Percentiles rank a stretch among this genome's conserved stretches.
Evolutionary conservation across 2,329 filamentous ascomycete genomes (phyloP).

Genomic region (Xenoacremonium recifei): DNA sequence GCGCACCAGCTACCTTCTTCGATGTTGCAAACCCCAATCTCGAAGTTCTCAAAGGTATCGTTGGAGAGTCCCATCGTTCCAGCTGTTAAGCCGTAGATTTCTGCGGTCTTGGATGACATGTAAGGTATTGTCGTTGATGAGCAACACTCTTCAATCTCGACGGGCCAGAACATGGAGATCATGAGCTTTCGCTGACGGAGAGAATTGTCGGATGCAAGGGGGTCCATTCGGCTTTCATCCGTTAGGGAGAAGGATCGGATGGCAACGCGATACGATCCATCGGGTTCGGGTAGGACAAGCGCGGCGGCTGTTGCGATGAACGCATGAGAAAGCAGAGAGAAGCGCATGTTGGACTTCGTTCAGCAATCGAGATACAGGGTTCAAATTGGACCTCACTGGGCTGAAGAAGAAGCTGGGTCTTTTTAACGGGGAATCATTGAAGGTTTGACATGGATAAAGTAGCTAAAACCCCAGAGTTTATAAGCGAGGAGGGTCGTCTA

Average conservation of each 20-base stretch:
- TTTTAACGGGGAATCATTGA: too few relatives aligned
- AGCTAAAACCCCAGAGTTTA: too few relatives aligned
- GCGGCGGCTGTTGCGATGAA: slow-evolving; percentile 18
- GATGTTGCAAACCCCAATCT: slow-evolving; percentile 26
- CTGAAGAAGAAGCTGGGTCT: too few relatives aligned
- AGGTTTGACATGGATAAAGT: too few relatives aligned
- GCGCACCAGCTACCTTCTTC: slow-evolving; percentile 10
- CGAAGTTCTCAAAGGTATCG: slow-evolving; percentile 26
- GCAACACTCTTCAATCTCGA: slow-evolving; percentile 23
- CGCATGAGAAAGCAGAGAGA: slow-evolving; percentile 10
- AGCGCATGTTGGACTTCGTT: slow-evolving; percentile 21
- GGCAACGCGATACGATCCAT: slow-evolving; percentile 30
- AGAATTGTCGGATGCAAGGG: slow-evolving; percentile 21
- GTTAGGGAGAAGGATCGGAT: slow-evolving; percentile 25
- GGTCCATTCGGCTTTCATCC: slow-evolving; percentile 30
- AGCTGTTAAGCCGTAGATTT: slow-evolving; percentile 26
- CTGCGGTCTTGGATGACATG: slow-evolving; percentile 33
- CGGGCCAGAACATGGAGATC: slow-evolving; percentile 31
- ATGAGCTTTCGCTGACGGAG: slow-evolving; percentile 26
- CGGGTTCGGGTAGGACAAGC: slow-evolving; percentile 25
- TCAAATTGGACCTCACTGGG: too few relatives aligned
- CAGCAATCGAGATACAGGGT: background rate
- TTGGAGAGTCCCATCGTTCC: slow-evolving; percentile 28
- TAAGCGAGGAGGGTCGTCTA: too few relatives aligned
- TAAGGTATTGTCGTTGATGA: slow-evolving; percentile 21